phyloP scores from a whole-genome alignment of 176 grass and related monocot species.

The Melocanna baccifera region DNA sequence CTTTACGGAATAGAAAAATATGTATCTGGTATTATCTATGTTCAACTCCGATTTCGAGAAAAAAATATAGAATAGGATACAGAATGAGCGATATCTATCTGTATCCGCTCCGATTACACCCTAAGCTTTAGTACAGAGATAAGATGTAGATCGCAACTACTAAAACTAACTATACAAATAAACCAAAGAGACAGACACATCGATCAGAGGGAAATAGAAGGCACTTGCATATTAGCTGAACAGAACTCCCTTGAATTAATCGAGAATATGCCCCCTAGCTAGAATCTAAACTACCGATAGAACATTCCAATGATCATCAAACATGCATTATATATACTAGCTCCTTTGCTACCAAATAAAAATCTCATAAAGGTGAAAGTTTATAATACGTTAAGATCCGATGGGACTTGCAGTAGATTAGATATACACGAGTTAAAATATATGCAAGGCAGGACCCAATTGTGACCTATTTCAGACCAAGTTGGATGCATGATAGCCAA shows the following conservation, averaged over 20 bases:
- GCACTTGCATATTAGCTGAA: background rate
- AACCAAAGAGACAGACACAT: background rate
- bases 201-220: background rate
- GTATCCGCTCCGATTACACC: too few relatives aligned
- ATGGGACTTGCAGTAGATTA: constrained; percentile 12
- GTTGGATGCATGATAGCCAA: constrained; percentile 46
- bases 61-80: too few relatives aligned
- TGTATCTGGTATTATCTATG: too few relatives aligned
- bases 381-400: constrained; percentile 31
- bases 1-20: too few relatives aligned
- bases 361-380: constrained; percentile 32
- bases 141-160: background rate
- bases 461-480: constrained; percentile 38
- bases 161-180: background rate
- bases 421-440: constrained; percentile 21
- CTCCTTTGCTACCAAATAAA: constrained; percentile 37
- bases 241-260: background rate
- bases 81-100: too few relatives aligned
- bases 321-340: background rate
- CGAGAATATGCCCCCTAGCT: constrained; percentile 13
- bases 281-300: constrained; percentile 38
- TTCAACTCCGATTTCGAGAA: too few relatives aligned
- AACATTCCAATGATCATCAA: constrained; percentile 43
- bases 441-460: constrained; percentile 27
- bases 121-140: background rate